Base-by-base conservation (phyloP, 257 asterid species). In the Nyctanthes arbortristis region DNA sequence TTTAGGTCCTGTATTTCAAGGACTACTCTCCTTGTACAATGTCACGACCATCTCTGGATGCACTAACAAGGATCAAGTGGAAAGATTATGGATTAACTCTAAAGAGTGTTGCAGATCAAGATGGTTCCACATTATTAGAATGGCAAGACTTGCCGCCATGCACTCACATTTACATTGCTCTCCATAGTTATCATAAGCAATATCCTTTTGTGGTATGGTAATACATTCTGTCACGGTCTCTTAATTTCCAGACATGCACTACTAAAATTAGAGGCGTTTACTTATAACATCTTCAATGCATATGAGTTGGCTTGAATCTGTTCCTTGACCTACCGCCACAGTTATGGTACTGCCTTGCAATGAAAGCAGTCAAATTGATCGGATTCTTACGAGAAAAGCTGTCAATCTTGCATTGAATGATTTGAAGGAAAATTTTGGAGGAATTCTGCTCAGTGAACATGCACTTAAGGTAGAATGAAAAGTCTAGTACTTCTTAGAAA, bases 111-210 rank as follows among this genome's bases (percentile, higher is more conserved):
- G 80, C 76, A 58, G 85, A 81, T 63, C 83, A 79, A 76, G 93
- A 78, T 72, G 96, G 82, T 33, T 45, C 72, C 79, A 68, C 82
- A 25, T 73, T 81, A 37, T 70, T 93, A 73, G 97, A 87, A 69
- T 93, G 99, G 99, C 96, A 91, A 76, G 82, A 81, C 79, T 63
- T 91, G 77, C 88, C 89, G 22, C 91, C 93, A 55, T 66, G 56
- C 62, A 57, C 80, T 24, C 92, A 78, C 80, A 80, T 93, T 61
- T 84, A 88, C 79, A 80, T 91, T 36, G 87, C 73, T 52, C 87
- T 93, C 80, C 99, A 91, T 77, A 68, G 67, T 79, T 84, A 87
- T 70, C 65, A 69, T 58, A 77, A 80, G 74, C 85, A 93, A 75
- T 93, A 91, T 91, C 96, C 96, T 64, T 66, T 45, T 37, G 34